phyloP scores from a whole-genome alignment of 2,329 filamentous ascomycete genomes.

The Pleurostoma richardsiae region DNA sequence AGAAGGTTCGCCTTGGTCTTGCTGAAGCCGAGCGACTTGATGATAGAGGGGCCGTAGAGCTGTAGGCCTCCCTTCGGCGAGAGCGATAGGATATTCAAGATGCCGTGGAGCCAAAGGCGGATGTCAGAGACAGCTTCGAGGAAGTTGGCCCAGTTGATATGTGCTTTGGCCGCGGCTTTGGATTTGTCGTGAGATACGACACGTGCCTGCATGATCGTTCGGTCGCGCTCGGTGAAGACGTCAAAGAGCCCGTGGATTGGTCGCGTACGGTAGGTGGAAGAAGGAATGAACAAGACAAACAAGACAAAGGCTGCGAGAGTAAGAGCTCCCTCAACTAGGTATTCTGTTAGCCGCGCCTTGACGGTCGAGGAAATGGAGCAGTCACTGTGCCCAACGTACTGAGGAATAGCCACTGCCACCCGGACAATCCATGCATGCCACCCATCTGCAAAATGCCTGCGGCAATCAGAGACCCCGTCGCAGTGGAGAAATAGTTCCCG shows the following conservation, averaged over 20 bases:
- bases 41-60: slow-evolving; percentile 11
- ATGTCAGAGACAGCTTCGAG: slow-evolving; percentile 4
- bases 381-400: not conserved
- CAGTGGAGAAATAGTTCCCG: slow-evolving; percentile 29
- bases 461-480: slow-evolving; percentile 8
- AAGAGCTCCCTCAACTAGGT: slow-evolving; percentile 3
- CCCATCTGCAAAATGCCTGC: slow-evolving; percentile 7
- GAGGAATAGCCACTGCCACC: slow-evolving; percentile 12
- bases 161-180: slow-evolving; percentile 6
- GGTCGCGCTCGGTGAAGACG: slow-evolving; percentile 5
- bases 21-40: slow-evolving; percentile 11
- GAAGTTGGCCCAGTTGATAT: slow-evolving; percentile 4
- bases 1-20: slow-evolving; percentile 12
- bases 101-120: slow-evolving; percentile 9
- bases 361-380: no score
- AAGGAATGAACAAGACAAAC: slow-evolving; percentile 6
- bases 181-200: slow-evolving; percentile 7
- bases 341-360: not conserved
- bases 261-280: slow-evolving; percentile 3
- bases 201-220: slow-evolving; percentile 4
- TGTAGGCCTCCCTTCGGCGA: slow-evolving; percentile 8
- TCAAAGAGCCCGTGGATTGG: slow-evolving; percentile 7
- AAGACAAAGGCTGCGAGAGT: slow-evolving; percentile 6
- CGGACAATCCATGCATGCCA: slow-evolving; percentile 3
- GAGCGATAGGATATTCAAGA: slow-evolving; percentile 8